Percentiles rank a stretch among this genome's conserved stretches.
Evolutionary conservation across 176 grass and related monocot genomes (phyloP).

Genomic region (Carex cristatella): DNA sequence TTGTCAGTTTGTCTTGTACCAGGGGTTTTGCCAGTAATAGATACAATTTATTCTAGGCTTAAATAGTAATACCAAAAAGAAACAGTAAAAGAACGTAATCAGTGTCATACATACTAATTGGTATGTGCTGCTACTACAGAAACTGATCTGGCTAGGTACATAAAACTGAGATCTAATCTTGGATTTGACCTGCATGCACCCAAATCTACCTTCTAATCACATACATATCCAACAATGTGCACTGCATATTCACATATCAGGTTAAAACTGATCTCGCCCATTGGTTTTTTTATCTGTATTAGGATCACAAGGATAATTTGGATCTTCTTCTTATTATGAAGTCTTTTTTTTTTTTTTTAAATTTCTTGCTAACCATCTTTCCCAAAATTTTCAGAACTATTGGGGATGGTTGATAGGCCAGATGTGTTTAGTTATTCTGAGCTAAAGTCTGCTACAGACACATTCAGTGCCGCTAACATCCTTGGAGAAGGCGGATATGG

Average conservation of each 20-base stretch:
- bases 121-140: background rate
- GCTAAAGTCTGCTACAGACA: slow-evolving; percentile 55
- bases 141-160: background rate
- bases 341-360: background rate
- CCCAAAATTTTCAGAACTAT: slow-evolving; percentile 47
- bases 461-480: slow-evolving; percentile 53
- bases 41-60: background rate
- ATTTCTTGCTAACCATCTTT: background rate
- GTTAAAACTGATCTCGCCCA: background rate
- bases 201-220: background rate
- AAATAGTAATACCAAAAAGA: background rate
- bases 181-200: background rate
- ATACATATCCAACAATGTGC: background rate
- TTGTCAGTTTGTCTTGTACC: background rate
- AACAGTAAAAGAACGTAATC: background rate
- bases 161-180: background rate
- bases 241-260: background rate
- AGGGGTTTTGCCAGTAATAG: background rate
- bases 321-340: background rate
- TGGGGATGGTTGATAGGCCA: slow-evolving; percentile 39
- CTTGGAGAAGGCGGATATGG: slow-evolving; percentile 92
- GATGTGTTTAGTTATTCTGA: slow-evolving; percentile 70
- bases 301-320: background rate
- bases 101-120: background rate
- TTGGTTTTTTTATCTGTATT: background rate